Evolutionary conservation across 352 stramenopile genomes (phyloP), one percentile per base, ranked within the genome.

Genomic region (Phytophthora litchii): DNA sequence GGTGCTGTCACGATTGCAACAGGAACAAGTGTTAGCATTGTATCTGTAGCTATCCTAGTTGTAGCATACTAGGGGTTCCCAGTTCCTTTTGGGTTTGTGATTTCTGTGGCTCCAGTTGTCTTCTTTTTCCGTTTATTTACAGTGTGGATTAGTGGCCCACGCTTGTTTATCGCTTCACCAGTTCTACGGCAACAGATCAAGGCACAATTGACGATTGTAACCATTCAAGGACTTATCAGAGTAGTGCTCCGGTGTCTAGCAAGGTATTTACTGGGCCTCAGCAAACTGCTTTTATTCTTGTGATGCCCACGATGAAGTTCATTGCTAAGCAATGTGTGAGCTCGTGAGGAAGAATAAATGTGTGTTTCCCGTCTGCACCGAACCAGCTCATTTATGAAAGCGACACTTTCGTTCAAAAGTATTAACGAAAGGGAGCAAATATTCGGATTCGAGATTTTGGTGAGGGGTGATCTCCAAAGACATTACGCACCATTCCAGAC

Each of bases 221-320:
- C 27, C 7, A 23, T 36, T 2, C 48, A 73, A 61, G 47, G 54
- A 3, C 3, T 52, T 10, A n/a, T 70, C 0, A 31, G 38, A 1
- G 19, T 60, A 27, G 5, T 27, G 23, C 23, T 27, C 5, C n/a
- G n/a, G n/a, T 27, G 5, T 27, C 23, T 27, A 27, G 23, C 23
- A 5, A n/a, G n/a, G n/a, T 0, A 34, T 45, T 2, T 70, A 63
- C 57, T 3, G n/a, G 32, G 1, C 4, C 29, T 3, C 2, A 54
- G 4, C 55, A 71, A n/a, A 50, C 53, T 3, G 31, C 19, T 12
- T 54, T 62, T 1, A 44, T 63, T 6, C 14, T 66, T 17, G 37
- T 51, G 10, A 37, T 62, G 4, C 44, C 50, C 5, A 4, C 55
- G 1, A 59, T 67, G 23, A 71, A 67, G n/a, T 51, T 72, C 5